Conservation (phyloP, 1,139 yeast species). For the Geotrichum restrictum region DNA sequence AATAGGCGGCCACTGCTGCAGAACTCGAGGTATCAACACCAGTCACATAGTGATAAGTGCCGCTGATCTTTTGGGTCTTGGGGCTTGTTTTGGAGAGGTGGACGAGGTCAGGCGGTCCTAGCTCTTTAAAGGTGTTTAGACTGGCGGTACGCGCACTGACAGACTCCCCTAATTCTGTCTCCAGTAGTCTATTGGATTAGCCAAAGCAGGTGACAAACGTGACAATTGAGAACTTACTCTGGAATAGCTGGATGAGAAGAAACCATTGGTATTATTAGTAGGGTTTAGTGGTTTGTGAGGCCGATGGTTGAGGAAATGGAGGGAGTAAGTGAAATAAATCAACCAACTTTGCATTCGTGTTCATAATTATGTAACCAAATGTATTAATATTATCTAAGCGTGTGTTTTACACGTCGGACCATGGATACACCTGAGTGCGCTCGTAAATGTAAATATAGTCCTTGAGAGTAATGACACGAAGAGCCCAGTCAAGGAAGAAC, state of each 20-base stretch:
- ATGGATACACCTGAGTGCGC: conserved; percentile 24
- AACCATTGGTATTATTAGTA: conserved; percentile 22
- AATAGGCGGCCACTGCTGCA: conserved; percentile 63
- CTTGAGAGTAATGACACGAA: conserved; percentile 11
- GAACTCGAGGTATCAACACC: conserved; percentile 61
- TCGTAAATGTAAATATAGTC: conserved; percentile 38
- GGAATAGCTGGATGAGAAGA: conserved; percentile 31
- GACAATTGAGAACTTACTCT: conserved; percentile 31
- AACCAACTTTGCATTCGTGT: conserved; percentile 10
- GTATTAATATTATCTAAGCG: neutral
- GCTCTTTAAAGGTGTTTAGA: conserved; percentile 47
- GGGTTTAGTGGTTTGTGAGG: neutral
- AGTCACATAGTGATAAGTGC: conserved; percentile 67
- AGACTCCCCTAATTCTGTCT: conserved; percentile 49
- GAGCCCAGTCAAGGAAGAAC: conserved; percentile 5
- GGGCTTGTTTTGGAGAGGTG: conserved; percentile 52
- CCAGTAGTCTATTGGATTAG: conserved; percentile 42
- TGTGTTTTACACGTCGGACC: conserved; percentile 9
- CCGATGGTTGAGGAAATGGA: neutral
- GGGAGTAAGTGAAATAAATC: neutral
- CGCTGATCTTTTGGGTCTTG: conserved; percentile 43
- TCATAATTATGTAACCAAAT: conserved; percentile 11
- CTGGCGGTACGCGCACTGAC: conserved; percentile 48
- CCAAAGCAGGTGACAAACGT: neutral
- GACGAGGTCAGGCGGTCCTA: conserved; percentile 92